phyloP scores from a whole-genome alignment of 257 asterid genomes.

The Paraleonurus japonicus region DNA sequence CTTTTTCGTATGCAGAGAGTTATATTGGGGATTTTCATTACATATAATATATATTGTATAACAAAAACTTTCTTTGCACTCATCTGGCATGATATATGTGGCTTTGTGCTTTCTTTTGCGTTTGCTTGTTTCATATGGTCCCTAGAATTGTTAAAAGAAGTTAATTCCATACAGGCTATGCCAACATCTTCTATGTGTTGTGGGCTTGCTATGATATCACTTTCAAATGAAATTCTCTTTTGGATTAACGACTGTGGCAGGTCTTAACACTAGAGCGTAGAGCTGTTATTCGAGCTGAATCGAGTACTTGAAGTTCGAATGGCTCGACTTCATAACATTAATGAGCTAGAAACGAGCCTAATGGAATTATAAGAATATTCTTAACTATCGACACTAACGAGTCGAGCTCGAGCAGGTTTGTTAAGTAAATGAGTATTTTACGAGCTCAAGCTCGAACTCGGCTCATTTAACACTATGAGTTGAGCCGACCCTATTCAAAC shows the following conservation, averaged over 20 bases:
- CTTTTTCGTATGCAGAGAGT: conserved; percentile 16
- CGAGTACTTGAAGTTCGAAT: too few relatives aligned
- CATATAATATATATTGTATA: conserved; percentile 2
- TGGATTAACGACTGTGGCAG: background rate
- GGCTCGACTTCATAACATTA: too few relatives aligned
- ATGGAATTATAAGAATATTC: too few relatives aligned
- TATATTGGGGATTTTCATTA: conserved; percentile 1
- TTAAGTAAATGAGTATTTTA: too few relatives aligned
- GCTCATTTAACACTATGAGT: too few relatives aligned
- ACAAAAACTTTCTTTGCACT: conserved; percentile 22
- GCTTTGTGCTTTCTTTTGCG: background rate
- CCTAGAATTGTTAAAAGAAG: background rate
- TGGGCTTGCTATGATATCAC: background rate
- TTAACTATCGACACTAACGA: too few relatives aligned
- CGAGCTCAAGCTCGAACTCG: too few relatives aligned
- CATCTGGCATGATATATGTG: background rate
- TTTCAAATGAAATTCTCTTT: background rate
- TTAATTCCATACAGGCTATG: too few relatives aligned
- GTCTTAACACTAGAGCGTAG: background rate
- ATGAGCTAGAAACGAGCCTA: too few relatives aligned
- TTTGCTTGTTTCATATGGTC: background rate
- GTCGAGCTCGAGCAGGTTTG: too few relatives aligned
- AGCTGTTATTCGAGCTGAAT: too few relatives aligned
- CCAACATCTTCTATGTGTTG: background rate
- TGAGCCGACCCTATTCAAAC: too few relatives aligned